These are phyloP conservation scores for Ramaria sp. DNA, from an alignment of 768 basidiomycete genomes.

Conservation along the genomic window DNA sequence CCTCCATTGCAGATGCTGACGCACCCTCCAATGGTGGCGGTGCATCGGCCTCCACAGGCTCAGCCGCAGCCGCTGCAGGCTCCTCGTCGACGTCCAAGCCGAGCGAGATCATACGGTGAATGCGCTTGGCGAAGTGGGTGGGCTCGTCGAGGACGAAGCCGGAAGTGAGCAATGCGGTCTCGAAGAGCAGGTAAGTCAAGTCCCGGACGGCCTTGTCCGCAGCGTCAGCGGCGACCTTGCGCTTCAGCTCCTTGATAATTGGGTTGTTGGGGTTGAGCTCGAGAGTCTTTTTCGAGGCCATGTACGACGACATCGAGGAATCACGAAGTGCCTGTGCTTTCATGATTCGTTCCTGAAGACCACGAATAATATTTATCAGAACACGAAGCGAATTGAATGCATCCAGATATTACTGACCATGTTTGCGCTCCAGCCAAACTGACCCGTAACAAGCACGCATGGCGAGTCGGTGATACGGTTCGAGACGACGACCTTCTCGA, in stretches of 20 bases:
- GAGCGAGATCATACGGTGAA: slow-evolving; percentile 93
- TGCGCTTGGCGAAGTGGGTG: slow-evolving; percentile 88
- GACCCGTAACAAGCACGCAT: slow-evolving; percentile 94
- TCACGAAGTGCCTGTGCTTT: slow-evolving; percentile 96
- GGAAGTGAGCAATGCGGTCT: slow-evolving; percentile 92
- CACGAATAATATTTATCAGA: background rate
- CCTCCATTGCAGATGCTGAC: slow-evolving; percentile 87
- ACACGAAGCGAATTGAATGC: background rate
- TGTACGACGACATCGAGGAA: slow-evolving; percentile 97
- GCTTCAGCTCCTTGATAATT: slow-evolving; percentile 93
- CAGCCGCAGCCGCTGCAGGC: slow-evolving; percentile 34
- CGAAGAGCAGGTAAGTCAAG: slow-evolving; percentile 90
- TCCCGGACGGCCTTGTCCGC: slow-evolving; percentile 98
- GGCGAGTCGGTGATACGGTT: slow-evolving; percentile 97
- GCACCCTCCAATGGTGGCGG: slow-evolving; percentile 47
- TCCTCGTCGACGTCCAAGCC: slow-evolving; percentile 83
- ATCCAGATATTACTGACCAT: slow-evolving; percentile 49
- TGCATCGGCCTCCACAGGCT: slow-evolving; percentile 34
- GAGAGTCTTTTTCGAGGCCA: slow-evolving; percentile 97
- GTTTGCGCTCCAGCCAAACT: slow-evolving; percentile 99
- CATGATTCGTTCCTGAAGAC: slow-evolving; percentile 84
- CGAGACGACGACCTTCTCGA: slow-evolving; percentile 97
- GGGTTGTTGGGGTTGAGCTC: slow-evolving; percentile 89
- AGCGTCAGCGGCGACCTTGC: slow-evolving; percentile 94
- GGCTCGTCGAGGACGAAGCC: slow-evolving; percentile 96